These are phyloP conservation scores for Calonectria leucothoes DNA, from an alignment of 2,329 filamentous ascomycete genomes.

Conservation along the genomic window DNA sequence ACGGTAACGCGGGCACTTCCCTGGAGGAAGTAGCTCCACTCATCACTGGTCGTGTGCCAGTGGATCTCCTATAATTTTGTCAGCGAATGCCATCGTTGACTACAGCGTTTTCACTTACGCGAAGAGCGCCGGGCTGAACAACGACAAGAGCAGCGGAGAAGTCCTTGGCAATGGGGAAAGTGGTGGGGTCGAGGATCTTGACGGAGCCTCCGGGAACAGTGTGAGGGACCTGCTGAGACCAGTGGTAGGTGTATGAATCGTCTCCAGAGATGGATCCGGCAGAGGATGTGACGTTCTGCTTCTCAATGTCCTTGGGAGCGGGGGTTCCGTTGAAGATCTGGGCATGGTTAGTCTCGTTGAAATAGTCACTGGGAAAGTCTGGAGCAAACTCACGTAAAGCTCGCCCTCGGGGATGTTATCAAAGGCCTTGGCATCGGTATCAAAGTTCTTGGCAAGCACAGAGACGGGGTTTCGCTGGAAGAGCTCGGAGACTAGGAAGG, in stretches of 20 bases:
- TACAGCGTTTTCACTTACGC: not conserved
- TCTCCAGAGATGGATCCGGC: not conserved
- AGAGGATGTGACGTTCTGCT: conserved; percentile 8
- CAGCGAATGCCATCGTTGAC: not conserved
- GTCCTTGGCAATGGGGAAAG: conserved; percentile 6
- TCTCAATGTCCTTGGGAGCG: conserved; percentile 12
- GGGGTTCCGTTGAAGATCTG: conserved; percentile 16
- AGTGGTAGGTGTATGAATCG: conserved; percentile 14
- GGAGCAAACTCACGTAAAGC: conserved; percentile 10
- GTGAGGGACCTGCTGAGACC: conserved; percentile 7
- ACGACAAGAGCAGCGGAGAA: conserved; percentile 11
- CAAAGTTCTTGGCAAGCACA: conserved; percentile 11
- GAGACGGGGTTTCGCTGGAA: conserved; percentile 11
- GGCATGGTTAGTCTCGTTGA: not conserved
- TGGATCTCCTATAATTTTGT: not conserved
- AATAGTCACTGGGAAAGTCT: no score
- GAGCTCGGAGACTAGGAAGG: conserved; percentile 10
- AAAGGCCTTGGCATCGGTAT: conserved; percentile 3
- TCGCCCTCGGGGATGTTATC: not conserved
- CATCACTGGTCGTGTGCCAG: conserved; percentile 14
- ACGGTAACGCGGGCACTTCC: conserved; percentile 9
- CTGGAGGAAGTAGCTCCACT: conserved; percentile 16
- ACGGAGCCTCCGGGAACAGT: conserved; percentile 13
- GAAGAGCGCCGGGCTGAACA: conserved; percentile 10
- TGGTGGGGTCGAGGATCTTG: conserved; percentile 13